Conservation (phyloP, 192 early-diverging fungal species). For the Phycomyces nitens region DNA sequence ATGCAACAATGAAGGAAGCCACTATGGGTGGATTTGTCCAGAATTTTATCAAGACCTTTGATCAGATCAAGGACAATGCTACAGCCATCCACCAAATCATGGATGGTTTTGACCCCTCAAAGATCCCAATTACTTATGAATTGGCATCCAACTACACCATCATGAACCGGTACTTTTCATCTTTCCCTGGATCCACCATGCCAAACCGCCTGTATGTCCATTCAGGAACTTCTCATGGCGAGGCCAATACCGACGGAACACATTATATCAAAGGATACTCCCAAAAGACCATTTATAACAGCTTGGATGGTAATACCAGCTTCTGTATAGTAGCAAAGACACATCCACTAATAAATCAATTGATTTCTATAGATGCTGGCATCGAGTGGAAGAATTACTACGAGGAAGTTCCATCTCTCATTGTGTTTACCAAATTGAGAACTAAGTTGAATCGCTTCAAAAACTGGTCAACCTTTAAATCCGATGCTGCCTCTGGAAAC, state of each 20-base stretch:
- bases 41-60: constrained; percentile 9
- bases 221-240: constrained; percentile 17
- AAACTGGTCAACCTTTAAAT: constrained; percentile 9
- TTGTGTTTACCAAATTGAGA: constrained; percentile 14
- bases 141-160: constrained; percentile 24
- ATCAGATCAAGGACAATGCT: constrained; percentile 8
- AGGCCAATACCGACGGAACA: constrained; percentile 13
- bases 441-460: constrained; percentile 3
- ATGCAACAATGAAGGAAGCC: not conserved
- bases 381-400: constrained; percentile 20
- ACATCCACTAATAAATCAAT: not conserved
- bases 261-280: constrained; percentile 21
- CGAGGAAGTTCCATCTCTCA: constrained; percentile 18
- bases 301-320: constrained; percentile 12
- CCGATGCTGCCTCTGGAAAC: constrained; percentile 17
- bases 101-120: constrained; percentile 19
- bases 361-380: not conserved
- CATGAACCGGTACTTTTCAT: constrained; percentile 16
- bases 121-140: constrained; percentile 19
- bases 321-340: too few relatives aligned
- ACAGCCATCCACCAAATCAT: constrained; percentile 19
- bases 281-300: constrained; percentile 28
- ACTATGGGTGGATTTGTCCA: constrained; percentile 26
- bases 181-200: constrained; percentile 24
- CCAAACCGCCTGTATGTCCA: constrained; percentile 29